Evolutionary conservation across 2,329 filamentous ascomycete genomes (phyloP).

Genomic region (Ustilaginoidea virens): DNA sequence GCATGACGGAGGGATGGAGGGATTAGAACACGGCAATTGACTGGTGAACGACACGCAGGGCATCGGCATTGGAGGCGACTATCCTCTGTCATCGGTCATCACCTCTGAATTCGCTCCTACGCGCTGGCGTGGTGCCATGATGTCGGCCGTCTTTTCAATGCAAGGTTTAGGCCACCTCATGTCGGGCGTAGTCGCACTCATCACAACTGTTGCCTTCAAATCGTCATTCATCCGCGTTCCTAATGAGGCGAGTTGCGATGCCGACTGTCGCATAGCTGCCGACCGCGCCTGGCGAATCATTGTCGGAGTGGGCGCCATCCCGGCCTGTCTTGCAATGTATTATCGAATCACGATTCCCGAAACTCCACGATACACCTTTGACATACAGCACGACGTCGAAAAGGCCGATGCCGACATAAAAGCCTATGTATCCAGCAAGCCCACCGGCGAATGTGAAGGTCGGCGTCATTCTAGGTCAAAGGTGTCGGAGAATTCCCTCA

Average conservation of each 20-base stretch:
- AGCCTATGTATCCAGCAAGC: conserved; percentile 35
- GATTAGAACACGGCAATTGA: not conserved
- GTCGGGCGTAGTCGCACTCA: conserved; percentile 54
- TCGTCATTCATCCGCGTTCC: conserved; percentile 27
- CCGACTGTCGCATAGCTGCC: conserved; percentile 50
- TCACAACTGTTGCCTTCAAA: conserved; percentile 52
- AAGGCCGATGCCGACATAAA: conserved; percentile 61
- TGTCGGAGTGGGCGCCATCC: conserved; percentile 64
- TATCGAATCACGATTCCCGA: conserved; percentile 77
- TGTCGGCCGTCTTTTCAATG: conserved; percentile 73
- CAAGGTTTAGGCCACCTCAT: conserved; percentile 67
- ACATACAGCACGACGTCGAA: conserved; percentile 59
- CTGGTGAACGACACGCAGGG: conserved; percentile 23
- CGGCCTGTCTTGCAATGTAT: conserved; percentile 67
- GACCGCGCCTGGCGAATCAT: conserved; percentile 75
- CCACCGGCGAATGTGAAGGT: conserved; percentile 31
- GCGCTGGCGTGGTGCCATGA: conserved; percentile 69
- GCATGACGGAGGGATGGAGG: not conserved
- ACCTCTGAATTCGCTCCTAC: conserved; percentile 77
- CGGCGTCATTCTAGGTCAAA: conserved; percentile 36
- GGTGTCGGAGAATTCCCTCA: conserved; percentile 33
- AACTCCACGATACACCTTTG: conserved; percentile 71
- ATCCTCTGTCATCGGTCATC: conserved; percentile 66
- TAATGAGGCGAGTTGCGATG: conserved; percentile 34
- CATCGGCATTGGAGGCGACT: conserved; percentile 68